Evolutionary conservation across 768 basidiomycete species (phyloP), one percentile per base, ranked within the genome.

Genomic region (Collybiopsis luxurians): DNA sequence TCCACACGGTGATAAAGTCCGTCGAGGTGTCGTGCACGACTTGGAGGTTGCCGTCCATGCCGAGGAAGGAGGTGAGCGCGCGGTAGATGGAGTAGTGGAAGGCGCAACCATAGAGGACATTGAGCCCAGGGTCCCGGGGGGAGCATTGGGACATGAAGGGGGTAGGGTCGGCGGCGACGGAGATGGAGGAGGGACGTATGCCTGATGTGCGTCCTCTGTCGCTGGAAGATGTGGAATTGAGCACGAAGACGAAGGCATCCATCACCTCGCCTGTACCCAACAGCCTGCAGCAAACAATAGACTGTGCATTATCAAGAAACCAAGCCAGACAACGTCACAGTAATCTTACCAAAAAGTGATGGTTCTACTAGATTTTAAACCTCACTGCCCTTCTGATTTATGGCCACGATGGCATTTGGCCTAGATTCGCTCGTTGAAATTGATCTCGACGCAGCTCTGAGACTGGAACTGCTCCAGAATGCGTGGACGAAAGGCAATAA

Each of bases 21-120:
- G 76, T 71, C 62, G 85, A 78, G 28, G 92, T 73, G 65, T 97
- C 95, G 70, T 87, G 95, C 9, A 92, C 94, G 53, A 93, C 95
- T 59, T 88, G 81, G 26, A 97, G 77, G 68, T 96, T 96, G 64
- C 95, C 95, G 66, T 97, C 95, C 93, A 96, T 95, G 53, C 94
- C 94, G 44, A 96, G 79, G 76, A 95, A 92, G 48, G 95, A 90
- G 27, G 86, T 75, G 49, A 96, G 73, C 2, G 89, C 75, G 58
- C 95, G 95, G 67, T 97, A 96, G 55, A 88, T 87, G 46, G 95
- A 96, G 70, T 96, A 97, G 69, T 97, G 95, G 77, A 96, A 96
- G 0, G 95, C 94, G 48, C 85, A 85, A 36, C 77, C 76, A 63
- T 97, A 95, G 45, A 97, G 75, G 24, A 72, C 87, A 57, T 82